These are phyloP conservation scores for Polyporus arcularius DNA, from an alignment of 768 basidiomycete genomes.

Conservation along the genomic window DNA sequence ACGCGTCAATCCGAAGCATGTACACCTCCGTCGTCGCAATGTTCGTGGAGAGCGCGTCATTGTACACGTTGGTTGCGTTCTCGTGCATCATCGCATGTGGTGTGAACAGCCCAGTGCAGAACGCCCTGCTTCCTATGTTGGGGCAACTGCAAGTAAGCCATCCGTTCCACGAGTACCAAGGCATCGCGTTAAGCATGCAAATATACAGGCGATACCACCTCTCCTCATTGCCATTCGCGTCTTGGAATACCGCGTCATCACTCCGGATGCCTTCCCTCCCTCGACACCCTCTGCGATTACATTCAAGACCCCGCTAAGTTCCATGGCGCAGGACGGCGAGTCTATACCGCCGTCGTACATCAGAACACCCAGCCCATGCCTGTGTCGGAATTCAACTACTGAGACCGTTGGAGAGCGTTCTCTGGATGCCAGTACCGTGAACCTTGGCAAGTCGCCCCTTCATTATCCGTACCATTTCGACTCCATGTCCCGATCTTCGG, in stretches of 20 bases:
- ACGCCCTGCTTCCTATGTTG: slow-evolving; percentile 25
- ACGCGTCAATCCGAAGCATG: neutral
- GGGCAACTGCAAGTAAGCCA: slow-evolving; percentile 26
- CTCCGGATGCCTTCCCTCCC: slow-evolving; percentile 1
- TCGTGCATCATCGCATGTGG: slow-evolving; percentile 23
- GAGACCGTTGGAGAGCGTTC: neutral
- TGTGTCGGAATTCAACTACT: neutral
- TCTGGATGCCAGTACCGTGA: neutral
- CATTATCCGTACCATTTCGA: too few relatives aligned
- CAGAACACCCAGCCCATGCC: neutral
- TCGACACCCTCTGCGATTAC: neutral
- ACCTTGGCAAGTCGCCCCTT: too few relatives aligned
- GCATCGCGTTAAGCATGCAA: neutral
- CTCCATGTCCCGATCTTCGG: too few relatives aligned
- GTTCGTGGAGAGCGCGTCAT: slow-evolving; percentile 25
- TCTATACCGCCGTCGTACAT: neutral
- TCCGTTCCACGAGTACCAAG: neutral
- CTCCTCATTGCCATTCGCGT: slow-evolving; percentile 24
- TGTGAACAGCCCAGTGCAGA: slow-evolving; percentile 21
- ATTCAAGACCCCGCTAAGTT: slow-evolving; percentile 1
- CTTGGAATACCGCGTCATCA: slow-evolving; percentile 16
- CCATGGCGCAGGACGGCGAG: neutral
- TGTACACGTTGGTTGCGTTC: slow-evolving; percentile 22
- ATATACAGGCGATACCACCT: slow-evolving; percentile 23
- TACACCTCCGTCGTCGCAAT: slow-evolving; percentile 23